A percentile compares a stretch with the other conserved stretches of the same genome.
phyloP scores from a whole-genome alignment of 2,329 filamentous ascomycete genomes.

The Rhynchosporium graminicola region DNA sequence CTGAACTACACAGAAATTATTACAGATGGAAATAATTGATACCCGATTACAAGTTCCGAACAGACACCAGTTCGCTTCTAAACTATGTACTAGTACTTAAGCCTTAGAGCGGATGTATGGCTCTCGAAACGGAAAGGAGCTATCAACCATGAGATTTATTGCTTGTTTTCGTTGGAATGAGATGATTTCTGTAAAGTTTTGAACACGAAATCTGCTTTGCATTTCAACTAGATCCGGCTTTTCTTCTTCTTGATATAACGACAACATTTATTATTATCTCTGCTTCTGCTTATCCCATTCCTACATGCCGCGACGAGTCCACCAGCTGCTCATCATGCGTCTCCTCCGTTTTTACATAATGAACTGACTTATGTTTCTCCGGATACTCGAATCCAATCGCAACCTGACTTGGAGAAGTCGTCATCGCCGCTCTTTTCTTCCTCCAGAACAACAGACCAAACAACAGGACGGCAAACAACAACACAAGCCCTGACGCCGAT shows the following conservation, averaged over 20 bases:
- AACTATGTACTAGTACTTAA: no score
- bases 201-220: background rate
- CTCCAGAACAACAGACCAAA: background rate
- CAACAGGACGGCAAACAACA: conserved; percentile 1
- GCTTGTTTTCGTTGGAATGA: no score
- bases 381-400: background rate
- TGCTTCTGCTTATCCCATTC: conserved; percentile 1
- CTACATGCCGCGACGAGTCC: conserved; percentile 1
- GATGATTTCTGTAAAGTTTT: no score
- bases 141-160: no score
- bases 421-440: background rate
- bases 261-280: background rate
- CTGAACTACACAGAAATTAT: no score
- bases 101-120: no score
- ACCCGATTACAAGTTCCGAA: no score
- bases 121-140: no score
- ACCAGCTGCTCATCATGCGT: background rate
- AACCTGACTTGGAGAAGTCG: conserved; percentile 11
- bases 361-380: conserved; percentile 10
- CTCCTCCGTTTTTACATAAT: conserved; percentile 7
- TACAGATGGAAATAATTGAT: no score
- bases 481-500: conserved; percentile 4
- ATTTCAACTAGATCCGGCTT: background rate
- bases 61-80: no score
- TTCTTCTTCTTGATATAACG: background rate